Percentiles rank a stretch among this genome's conserved stretches.
Conservation (phyloP, 352 stramenopile genomes). For the Phytophthora pistaciae region DNA sequence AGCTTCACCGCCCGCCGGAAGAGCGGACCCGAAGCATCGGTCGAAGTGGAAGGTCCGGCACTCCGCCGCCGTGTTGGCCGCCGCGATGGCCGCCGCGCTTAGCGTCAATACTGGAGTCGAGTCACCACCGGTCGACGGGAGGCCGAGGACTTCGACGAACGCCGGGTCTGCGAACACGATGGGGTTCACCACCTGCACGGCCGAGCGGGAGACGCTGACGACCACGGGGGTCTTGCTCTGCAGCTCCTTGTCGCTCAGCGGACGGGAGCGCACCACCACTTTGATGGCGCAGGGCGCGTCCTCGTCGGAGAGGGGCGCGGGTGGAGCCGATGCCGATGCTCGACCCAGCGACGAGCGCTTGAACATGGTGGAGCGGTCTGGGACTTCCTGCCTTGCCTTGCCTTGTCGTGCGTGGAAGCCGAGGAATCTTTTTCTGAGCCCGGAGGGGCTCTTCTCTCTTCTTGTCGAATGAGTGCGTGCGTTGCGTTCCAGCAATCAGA, state of each 20-base stretch:
- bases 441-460: neutral
- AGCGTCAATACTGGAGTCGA: conserved; percentile 35
- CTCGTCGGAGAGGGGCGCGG: conserved; percentile 3
- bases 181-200: conserved; percentile 74
- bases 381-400: neutral
- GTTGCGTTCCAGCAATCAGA: neutral
- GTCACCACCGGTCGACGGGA: neutral
- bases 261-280: conserved; percentile 79
- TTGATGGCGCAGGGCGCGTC: conserved; percentile 66
- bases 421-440: neutral
- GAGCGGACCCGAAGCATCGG: conserved; percentile 67
- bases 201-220: conserved; percentile 55
- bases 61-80: conserved; percentile 51
- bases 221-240: conserved; percentile 58
- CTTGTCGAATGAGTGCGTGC: neutral
- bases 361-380: conserved; percentile 1
- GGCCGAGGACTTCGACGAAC: conserved; percentile 41
- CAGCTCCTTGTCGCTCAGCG: conserved; percentile 67
- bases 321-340: neutral
- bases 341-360: conserved; percentile 15
- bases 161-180: conserved; percentile 65
- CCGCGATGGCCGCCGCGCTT: conserved; percentile 35
- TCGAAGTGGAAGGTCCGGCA: conserved; percentile 84
- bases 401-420: neutral
- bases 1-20: conserved; percentile 8